Percentiles rank a stretch among this genome's conserved stretches.
These are phyloP conservation scores for Chaetomiaceae sp. DNA, from an alignment of 2,329 filamentous ascomycete species.

Conservation along the genomic window DNA sequence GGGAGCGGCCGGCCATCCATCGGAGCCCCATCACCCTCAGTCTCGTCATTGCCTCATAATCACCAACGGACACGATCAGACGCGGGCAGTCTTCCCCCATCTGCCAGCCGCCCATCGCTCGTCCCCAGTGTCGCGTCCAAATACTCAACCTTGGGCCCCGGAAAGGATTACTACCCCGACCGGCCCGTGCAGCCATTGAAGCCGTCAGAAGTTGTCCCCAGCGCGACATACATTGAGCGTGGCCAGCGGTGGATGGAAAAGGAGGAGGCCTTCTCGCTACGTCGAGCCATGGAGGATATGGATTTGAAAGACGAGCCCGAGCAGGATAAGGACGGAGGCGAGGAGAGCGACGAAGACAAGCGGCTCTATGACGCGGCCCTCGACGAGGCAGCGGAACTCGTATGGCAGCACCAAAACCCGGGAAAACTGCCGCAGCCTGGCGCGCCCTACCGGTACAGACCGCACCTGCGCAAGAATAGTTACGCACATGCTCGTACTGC, in stretches of 20 bases:
- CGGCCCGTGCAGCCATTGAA: slow-evolving; percentile 44
- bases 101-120: slow-evolving; percentile 38
- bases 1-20: slow-evolving; percentile 29
- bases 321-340: slow-evolving; percentile 18
- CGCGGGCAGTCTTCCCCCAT: slow-evolving; percentile 26
- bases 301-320: slow-evolving; percentile 46
- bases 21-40: slow-evolving; percentile 31
- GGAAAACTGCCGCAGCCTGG: slow-evolving; percentile 52
- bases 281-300: slow-evolving; percentile 70
- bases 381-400: slow-evolving; percentile 72
- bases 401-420: slow-evolving; percentile 69
- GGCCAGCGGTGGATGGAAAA: slow-evolving; percentile 77
- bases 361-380: slow-evolving; percentile 67
- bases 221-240: slow-evolving; percentile 66
- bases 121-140: slow-evolving; percentile 47
- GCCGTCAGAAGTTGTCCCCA: slow-evolving; percentile 59
- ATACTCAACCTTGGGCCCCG: slow-evolving; percentile 44
- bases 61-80: slow-evolving; percentile 34
- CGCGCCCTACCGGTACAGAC: slow-evolving; percentile 62
- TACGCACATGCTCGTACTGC: slow-evolving; percentile 64
- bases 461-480: slow-evolving; percentile 66
- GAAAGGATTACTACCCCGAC: slow-evolving; percentile 51
- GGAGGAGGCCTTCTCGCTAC: slow-evolving; percentile 66
- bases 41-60: slow-evolving; percentile 32
- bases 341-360: slow-evolving; percentile 51